phyloP scores from a whole-genome alignment of 345 rosid genomes.

The Pugionium dolabratum region DNA sequence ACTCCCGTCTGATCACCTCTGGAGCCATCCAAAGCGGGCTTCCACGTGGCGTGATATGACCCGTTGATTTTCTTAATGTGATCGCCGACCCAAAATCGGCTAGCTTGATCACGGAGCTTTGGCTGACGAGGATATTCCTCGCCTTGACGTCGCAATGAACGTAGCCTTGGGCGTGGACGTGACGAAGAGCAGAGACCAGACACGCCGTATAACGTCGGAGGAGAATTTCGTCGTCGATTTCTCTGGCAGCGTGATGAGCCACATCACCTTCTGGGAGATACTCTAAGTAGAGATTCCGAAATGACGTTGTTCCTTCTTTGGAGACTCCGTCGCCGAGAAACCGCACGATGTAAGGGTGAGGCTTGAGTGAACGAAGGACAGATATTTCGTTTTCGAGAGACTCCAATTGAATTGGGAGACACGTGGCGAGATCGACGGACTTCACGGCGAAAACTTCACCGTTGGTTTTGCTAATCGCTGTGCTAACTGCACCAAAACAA shows the following conservation, averaged over 20 bases:
- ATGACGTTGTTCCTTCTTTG: conserved; percentile 36
- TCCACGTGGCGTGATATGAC: conserved; percentile 55
- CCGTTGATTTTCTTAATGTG: conserved; percentile 3
- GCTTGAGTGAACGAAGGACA: conserved; percentile 55
- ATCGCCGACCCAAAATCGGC: conserved; percentile 82
- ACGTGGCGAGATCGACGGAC: conserved; percentile 50
- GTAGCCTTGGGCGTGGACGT: conserved; percentile 57
- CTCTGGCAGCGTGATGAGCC: conserved; percentile 43
- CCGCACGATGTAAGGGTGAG: conserved; percentile 47
- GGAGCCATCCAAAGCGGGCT: conserved; percentile 98
- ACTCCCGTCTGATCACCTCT: conserved; percentile 70
- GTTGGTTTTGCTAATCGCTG: conserved; percentile 38
- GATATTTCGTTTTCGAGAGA: conserved; percentile 61
- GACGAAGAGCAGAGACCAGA: conserved; percentile 55
- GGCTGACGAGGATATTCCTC: conserved; percentile 55
- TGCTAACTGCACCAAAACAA: conserved; percentile 55
- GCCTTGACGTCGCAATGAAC: conserved; percentile 87
- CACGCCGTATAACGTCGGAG: conserved; percentile 56
- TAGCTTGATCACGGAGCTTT: conserved; percentile 53
- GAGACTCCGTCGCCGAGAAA: conserved; percentile 59
- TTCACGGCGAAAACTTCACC: conserved; percentile 60
- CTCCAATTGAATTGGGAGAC: conserved; percentile 41
- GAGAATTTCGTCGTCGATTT: conserved; percentile 43
- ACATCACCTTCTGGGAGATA: conserved; percentile 63
- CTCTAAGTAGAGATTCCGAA: conserved; percentile 64